These are phyloP conservation scores for Blastocystis sp. DNA, from an alignment of 352 stramenopile species.

Conservation along the genomic window DNA sequence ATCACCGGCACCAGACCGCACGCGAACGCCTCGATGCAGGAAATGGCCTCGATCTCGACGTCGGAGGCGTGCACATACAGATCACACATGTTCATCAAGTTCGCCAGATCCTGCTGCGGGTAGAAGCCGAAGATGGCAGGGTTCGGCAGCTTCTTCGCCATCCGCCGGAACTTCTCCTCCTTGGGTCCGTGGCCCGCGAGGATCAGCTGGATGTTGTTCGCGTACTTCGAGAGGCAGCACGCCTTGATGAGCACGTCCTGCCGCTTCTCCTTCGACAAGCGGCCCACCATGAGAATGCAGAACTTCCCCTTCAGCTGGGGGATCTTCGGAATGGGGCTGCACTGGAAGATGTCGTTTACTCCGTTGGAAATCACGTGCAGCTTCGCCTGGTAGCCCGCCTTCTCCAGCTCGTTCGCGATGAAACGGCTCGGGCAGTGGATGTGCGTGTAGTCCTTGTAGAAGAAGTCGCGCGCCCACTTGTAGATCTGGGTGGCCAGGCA, in stretches of 20 bases:
- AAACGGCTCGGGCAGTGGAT: constrained; percentile 55
- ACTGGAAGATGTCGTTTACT: constrained; percentile 17
- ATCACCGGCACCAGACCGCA: constrained; percentile 52
- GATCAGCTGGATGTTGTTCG: constrained; percentile 25
- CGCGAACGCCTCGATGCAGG: constrained; percentile 47
- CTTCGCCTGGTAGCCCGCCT: constrained; percentile 5
- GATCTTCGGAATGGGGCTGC: background rate
- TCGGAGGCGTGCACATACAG: constrained; percentile 45
- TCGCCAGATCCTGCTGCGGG: background rate
- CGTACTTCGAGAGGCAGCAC: constrained; percentile 1
- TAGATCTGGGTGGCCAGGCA: constrained; percentile 7
- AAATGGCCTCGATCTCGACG: constrained; percentile 57
- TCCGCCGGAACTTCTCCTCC: constrained; percentile 1
- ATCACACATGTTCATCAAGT: constrained; percentile 49
- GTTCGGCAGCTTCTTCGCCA: constrained; percentile 4
- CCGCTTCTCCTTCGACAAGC: constrained; percentile 47
- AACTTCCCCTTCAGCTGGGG: constrained; percentile 35
- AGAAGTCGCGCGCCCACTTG: background rate
- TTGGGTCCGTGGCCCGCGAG: constrained; percentile 29
- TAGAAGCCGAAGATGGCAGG: constrained; percentile 20
- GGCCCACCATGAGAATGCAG: constrained; percentile 3
- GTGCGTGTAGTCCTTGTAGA: constrained; percentile 30
- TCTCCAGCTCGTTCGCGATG: constrained; percentile 35
- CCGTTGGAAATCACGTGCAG: constrained; percentile 58
- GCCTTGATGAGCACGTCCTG: constrained; percentile 51